Evolutionary conservation across 768 basidiomycete genomes (phyloP).

Genomic region (Pleurotus tuber-regium): DNA sequence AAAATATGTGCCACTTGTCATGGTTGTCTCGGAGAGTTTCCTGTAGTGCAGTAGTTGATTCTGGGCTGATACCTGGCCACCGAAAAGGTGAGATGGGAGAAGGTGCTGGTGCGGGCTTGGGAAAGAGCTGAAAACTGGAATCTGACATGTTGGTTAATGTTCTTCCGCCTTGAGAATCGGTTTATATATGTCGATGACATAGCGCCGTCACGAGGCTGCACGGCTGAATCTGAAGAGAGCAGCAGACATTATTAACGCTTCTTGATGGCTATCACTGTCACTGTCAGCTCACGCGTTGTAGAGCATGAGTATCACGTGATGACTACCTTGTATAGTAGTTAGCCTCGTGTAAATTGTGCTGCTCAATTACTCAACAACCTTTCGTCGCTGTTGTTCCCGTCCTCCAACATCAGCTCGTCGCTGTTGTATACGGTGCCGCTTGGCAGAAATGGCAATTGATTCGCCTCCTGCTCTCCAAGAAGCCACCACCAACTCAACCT

Average conservation of each 20-base stretch:
- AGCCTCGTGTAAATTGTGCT: not conserved
- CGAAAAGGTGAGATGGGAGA: slow-evolving; percentile 27
- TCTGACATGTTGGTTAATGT: not conserved
- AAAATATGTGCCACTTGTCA: slow-evolving; percentile 51
- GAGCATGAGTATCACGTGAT: not conserved
- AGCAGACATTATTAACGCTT: too few species aligned
- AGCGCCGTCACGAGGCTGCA: too few species aligned
- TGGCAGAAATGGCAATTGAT: slow-evolving; percentile 7
- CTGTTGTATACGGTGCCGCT: not conserved
- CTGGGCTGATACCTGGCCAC: slow-evolving; percentile 32
- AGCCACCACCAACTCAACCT: slow-evolving; percentile 65
- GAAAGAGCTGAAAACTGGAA: slow-evolving; percentile 16
- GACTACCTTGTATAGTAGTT: not conserved
- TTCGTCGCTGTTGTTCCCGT: not conserved
- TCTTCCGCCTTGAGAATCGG: too few species aligned
- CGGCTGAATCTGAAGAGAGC: too few species aligned
- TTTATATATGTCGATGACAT: too few species aligned
- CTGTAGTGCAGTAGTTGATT: slow-evolving; percentile 38
- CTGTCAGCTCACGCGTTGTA: too few species aligned
- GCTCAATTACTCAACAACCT: not conserved
- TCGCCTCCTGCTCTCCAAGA: slow-evolving; percentile 58
- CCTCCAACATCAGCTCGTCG: not conserved
- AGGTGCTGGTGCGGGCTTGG: slow-evolving; percentile 15
- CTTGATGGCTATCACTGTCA: too few species aligned
- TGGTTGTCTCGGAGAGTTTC: slow-evolving; percentile 48